Conservation (phyloP, 2,329 filamentous ascomycete species). For the Talaromyces marneffei region DNA sequence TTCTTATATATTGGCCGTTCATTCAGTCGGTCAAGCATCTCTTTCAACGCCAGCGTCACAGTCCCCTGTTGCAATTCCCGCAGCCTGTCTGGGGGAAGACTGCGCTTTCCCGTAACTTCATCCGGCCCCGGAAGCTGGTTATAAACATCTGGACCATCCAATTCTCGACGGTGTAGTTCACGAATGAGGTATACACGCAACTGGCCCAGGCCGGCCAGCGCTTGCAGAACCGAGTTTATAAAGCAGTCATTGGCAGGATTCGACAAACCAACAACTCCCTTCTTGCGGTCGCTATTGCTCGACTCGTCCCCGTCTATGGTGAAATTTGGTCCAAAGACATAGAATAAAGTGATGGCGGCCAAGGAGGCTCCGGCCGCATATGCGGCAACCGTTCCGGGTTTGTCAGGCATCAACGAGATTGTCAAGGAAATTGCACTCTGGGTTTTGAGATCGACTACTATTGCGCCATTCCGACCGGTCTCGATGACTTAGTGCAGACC, state of each 20-base stretch:
- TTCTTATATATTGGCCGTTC: conserved; percentile 91
- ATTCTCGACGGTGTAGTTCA: conserved; percentile 75
- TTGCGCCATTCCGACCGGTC: neutral
- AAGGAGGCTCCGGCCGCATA: conserved; percentile 95
- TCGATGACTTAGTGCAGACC: neutral
- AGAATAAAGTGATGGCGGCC: conserved; percentile 88
- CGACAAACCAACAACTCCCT: conserved; percentile 77
- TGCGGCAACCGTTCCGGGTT: conserved; percentile 73
- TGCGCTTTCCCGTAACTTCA: conserved; percentile 24
- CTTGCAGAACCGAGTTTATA: conserved; percentile 94
- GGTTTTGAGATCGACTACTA: neutral
- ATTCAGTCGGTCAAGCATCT: conserved; percentile 86
- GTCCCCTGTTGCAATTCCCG: conserved; percentile 67
- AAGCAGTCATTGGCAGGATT: conserved; percentile 96
- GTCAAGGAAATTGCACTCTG: neutral
- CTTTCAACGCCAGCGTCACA: conserved; percentile 82
- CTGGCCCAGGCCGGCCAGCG: conserved; percentile 82
- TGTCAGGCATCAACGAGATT: conserved; percentile 63
- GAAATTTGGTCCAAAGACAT: conserved; percentile 96
- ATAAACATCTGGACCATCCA: conserved; percentile 76
- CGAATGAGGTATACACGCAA: conserved; percentile 86
- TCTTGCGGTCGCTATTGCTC: conserved; percentile 60
- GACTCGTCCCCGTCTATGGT: conserved; percentile 78
- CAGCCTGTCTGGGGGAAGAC: conserved; percentile 43
- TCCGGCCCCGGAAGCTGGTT: conserved; percentile 49